A percentile compares a stretch with the other conserved stretches of the same genome.
Evolutionary conservation across 805 yeast species (phyloP).

Genomic region (Grigorovia jiainica): DNA sequence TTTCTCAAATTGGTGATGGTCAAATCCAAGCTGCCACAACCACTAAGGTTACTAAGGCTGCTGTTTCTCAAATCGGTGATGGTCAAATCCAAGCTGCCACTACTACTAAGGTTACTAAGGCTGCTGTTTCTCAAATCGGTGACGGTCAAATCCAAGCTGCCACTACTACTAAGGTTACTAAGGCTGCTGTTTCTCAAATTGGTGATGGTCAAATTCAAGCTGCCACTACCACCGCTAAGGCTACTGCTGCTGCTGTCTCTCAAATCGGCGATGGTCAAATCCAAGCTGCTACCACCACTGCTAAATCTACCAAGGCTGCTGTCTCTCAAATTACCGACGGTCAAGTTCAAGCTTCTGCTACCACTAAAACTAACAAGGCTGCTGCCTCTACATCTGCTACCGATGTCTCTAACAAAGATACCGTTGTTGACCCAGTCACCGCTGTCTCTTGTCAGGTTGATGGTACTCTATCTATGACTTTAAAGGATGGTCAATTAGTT

Average conservation of each 20-base stretch:
- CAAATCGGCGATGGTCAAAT: constrained; percentile 33
- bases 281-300: constrained; percentile 26
- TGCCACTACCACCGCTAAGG: no score
- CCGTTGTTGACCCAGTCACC: constrained; percentile 29
- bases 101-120: no score
- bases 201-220: no score
- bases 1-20: no score
- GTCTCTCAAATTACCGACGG: constrained; percentile 36
- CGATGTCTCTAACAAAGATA: constrained; percentile 17
- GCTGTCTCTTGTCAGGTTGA: constrained; percentile 37
- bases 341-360: constrained; percentile 39
- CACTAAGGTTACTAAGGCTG: no score
- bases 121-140: no score
- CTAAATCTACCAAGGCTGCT: constrained; percentile 30
- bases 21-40: no score
- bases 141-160: no score
- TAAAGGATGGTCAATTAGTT: constrained; percentile 41
- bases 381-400: constrained; percentile 25
- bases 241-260: no score
- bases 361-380: constrained; percentile 33
- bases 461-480: constrained; percentile 46
- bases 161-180: no score
- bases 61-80: no score
- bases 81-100: constrained; percentile 60
- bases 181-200: no score